phyloP scores from a whole-genome alignment of 495 filamentous ascomycete genomes.

The Aspergillus hancockii region DNA sequence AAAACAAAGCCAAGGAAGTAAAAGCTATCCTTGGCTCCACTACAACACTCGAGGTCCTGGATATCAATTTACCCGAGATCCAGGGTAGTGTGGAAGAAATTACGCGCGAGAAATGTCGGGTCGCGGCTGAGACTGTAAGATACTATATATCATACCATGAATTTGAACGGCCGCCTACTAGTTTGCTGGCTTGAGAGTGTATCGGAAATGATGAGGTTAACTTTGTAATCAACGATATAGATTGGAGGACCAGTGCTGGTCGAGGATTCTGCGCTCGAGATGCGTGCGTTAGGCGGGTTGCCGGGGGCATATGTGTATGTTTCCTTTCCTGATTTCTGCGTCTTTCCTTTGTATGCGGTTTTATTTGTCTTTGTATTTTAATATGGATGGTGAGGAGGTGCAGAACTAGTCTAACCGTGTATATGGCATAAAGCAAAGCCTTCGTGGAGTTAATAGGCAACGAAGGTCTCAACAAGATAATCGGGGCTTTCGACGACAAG shows the following conservation, averaged over 20 bases:
- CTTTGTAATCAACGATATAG: constrained; percentile 36
- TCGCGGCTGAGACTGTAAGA: constrained; percentile 65
- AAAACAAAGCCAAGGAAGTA: constrained; percentile 78
- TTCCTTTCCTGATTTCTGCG: not conserved
- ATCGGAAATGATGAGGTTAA: not conserved
- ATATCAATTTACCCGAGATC: constrained; percentile 68
- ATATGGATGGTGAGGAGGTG: not conserved
- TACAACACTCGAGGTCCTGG: constrained; percentile 56
- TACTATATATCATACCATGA: not conserved
- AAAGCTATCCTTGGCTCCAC: constrained; percentile 68
- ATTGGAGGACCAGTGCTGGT: constrained; percentile 81
- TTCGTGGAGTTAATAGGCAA: constrained; percentile 78
- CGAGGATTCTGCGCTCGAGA: constrained; percentile 90
- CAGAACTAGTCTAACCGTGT: not conserved
- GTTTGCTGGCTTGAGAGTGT: too few relatives aligned
- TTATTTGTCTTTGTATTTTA: not conserved
- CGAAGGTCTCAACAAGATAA: constrained; percentile 75
- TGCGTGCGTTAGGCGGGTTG: constrained; percentile 75
- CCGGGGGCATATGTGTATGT: constrained; percentile 89
- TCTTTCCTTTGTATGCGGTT: not conserved
- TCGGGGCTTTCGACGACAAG: constrained; percentile 80
- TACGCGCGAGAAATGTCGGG: constrained; percentile 70
- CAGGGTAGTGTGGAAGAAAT: constrained; percentile 83
- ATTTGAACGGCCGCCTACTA: too few relatives aligned
- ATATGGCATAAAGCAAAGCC: constrained; percentile 65